A percentile compares a stretch with the other conserved stretches of the same genome.
Evolutionary conservation across 495 filamentous ascomycete species (phyloP).

Genomic region (Tuber microsphaerosporum): DNA sequence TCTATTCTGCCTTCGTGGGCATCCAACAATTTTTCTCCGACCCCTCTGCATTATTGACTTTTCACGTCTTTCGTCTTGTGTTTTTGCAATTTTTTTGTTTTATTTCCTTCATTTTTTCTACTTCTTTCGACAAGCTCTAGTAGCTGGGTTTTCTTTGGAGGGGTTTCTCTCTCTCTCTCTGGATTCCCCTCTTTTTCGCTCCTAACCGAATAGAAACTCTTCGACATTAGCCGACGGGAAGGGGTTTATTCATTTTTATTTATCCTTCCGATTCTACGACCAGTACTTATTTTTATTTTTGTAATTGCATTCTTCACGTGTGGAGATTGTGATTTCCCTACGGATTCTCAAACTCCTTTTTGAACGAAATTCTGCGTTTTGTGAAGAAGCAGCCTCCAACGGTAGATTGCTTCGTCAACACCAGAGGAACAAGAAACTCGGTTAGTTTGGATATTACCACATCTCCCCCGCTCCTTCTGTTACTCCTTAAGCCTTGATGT

Average conservation of each 20-base stretch:
- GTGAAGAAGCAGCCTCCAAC: not conserved
- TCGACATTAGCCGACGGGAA: not conserved
- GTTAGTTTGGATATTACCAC: slow-evolving; percentile 22
- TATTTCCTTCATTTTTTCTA: slow-evolving; percentile 19
- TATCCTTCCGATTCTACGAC: slow-evolving; percentile 27
- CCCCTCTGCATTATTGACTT: slow-evolving; percentile 19
- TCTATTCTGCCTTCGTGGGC: slow-evolving; percentile 24
- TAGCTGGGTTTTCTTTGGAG: slow-evolving; percentile 23
- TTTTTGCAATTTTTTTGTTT: slow-evolving; percentile 14
- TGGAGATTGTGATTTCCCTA: slow-evolving; percentile 29
- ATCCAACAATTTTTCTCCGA: slow-evolving; percentile 20
- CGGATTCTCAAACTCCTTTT: slow-evolving; percentile 18
- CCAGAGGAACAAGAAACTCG: slow-evolving; percentile 29
- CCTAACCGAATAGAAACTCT: not conserved
- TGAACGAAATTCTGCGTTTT: slow-evolving; percentile 31
- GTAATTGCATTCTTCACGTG: slow-evolving; percentile 26
- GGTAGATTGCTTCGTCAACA: slow-evolving; percentile 16
- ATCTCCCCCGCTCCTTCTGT: slow-evolving; percentile 4
- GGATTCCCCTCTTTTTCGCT: not conserved
- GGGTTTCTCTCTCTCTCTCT: slow-evolving; percentile 18
- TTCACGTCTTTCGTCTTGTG: slow-evolving; percentile 20
- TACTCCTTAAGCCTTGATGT: not conserved
- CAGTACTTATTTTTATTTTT: slow-evolving; percentile 29
- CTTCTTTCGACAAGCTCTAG: slow-evolving; percentile 23
- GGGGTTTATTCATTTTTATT: slow-evolving; percentile 18